These are phyloP conservation scores for Clathrospora elynae DNA, from an alignment of 2,329 filamentous ascomycete genomes.

Conservation along the genomic window DNA sequence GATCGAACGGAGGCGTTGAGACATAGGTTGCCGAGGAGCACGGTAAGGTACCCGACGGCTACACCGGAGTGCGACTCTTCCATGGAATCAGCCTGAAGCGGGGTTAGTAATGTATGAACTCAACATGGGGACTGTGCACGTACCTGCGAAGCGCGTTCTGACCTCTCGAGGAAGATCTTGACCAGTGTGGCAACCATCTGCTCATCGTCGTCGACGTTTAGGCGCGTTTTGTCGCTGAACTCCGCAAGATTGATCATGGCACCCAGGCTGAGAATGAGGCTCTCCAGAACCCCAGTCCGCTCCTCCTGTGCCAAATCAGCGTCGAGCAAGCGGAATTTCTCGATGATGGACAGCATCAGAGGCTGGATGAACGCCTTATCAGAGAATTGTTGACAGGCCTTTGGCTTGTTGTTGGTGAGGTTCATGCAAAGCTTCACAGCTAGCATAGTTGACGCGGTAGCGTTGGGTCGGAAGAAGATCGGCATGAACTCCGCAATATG, in stretches of 20 bases:
- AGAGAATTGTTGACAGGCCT: constrained; percentile 72
- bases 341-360: constrained; percentile 39
- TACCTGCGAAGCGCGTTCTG: constrained; percentile 71
- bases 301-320: constrained; percentile 53
- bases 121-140: constrained; percentile 35
- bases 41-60: constrained; percentile 81
- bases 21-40: constrained; percentile 81
- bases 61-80: constrained; percentile 80
- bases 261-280: constrained; percentile 77
- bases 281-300: constrained; percentile 64
- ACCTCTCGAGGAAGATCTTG: constrained; percentile 69
- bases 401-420: constrained; percentile 78
- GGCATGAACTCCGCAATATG: constrained; percentile 56
- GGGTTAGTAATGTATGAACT: constrained; percentile 19
- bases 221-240: constrained; percentile 66
- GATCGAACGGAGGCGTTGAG: constrained; percentile 57
- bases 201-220: constrained; percentile 38
- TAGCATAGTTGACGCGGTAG: constrained; percentile 45
- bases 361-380: constrained; percentile 55
- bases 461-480: constrained; percentile 30
- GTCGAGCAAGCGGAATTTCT: constrained; percentile 31
- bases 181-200: constrained; percentile 65
- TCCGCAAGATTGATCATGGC: constrained; percentile 88
- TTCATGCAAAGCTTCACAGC: constrained; percentile 78
- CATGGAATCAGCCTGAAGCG: constrained; percentile 56